Percentiles rank a stretch among this genome's conserved stretches.
Evolutionary conservation across 139 green algal species (phyloP).

Genomic region (Micromonas commoda): DNA sequence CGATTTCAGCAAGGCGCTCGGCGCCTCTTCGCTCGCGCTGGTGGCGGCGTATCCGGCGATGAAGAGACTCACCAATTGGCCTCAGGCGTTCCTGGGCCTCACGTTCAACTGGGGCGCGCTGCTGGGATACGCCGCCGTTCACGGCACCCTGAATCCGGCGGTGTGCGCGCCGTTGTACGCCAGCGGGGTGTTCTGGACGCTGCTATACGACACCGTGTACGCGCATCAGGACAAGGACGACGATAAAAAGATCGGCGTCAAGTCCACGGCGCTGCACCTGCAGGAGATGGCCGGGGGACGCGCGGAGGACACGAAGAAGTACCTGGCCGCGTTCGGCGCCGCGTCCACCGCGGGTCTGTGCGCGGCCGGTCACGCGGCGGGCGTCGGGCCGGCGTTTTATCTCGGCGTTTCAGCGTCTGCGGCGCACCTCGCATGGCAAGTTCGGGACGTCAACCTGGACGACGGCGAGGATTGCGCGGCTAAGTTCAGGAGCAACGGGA

Average conservation of each 20-base stretch:
- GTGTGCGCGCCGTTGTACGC: slow-evolving; percentile 77
- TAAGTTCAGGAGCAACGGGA: slow-evolving; percentile 17
- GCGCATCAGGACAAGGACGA: slow-evolving; percentile 93
- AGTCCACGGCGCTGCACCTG: slow-evolving; percentile 70
- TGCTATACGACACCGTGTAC: slow-evolving; percentile 99
- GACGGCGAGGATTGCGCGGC: slow-evolving; percentile 9
- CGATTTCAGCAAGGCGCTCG: slow-evolving; percentile 74
- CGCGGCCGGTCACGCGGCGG: not conserved
- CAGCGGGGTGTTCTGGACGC: slow-evolving; percentile 75
- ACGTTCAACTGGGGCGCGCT: slow-evolving; percentile 97
- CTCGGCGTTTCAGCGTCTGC: not conserved
- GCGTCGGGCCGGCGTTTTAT: not conserved
- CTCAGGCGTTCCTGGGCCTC: slow-evolving; percentile 74
- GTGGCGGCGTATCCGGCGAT: slow-evolving; percentile 89
- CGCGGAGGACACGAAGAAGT: slow-evolving; percentile 9
- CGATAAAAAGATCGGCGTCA: slow-evolving; percentile 72
- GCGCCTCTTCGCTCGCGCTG: slow-evolving; percentile 76
- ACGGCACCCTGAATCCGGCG: slow-evolving; percentile 57
- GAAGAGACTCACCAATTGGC: slow-evolving; percentile 90
- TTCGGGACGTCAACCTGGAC: slow-evolving; percentile 10
- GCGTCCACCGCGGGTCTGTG: not conserved
- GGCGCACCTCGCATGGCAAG: slow-evolving; percentile 16
- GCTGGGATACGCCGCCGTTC: slow-evolving; percentile 79
- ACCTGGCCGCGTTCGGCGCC: not conserved
- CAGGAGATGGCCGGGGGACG: too few species aligned